Evolutionary conservation across 129 eudicot genomes (phyloP), one percentile per base, ranked within the genome.

Genomic region (Gnaphalium uliginosum): DNA sequence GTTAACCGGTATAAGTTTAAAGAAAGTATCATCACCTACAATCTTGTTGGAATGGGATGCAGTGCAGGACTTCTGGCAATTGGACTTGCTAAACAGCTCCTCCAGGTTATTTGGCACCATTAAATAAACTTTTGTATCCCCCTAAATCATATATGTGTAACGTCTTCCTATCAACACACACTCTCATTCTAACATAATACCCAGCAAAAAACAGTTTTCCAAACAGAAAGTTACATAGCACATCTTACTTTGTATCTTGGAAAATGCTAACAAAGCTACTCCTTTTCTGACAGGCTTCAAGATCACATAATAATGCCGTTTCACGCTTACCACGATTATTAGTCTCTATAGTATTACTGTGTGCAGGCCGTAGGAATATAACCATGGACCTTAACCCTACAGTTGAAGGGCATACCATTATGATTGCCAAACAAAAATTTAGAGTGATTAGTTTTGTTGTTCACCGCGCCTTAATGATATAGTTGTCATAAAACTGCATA

Each of bases 11-110:
- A 86, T 73, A 88, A 85, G 77, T 80, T 88, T 7, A 76, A 67
- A 39, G 81, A 80, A 1, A 64, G 66, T 66, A 61, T 86, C 50
- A 15, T 53, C 5, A 83, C 72, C 72, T 86, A 86, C 74, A 86
- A 83, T 68, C 85, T 88, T 11, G n/a, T 51, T 58, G 93, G 93
- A 8, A 88, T 88, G 93, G 93, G 93, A 18, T 88, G 93, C 72
- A 86, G 84, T 23, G 85, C 90, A 26, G 81, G 90, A 6, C 78
- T 81, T n/a, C 19, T 69, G 8, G 81, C 84, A 13, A 69, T 81
- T 23, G 86, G 81, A 64, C 82, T 88, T 32, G 90, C 88, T 21
- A 83, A 81, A 50, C 85, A 82, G 32, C 81, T 88, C 43, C 85
- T 86, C 68, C 83, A 88, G 87, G 89, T 85, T 65, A 73, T 58